These are phyloP conservation scores for Artemisia annua DNA, from an alignment of 129 eudicot species.

Conservation along the genomic window DNA sequence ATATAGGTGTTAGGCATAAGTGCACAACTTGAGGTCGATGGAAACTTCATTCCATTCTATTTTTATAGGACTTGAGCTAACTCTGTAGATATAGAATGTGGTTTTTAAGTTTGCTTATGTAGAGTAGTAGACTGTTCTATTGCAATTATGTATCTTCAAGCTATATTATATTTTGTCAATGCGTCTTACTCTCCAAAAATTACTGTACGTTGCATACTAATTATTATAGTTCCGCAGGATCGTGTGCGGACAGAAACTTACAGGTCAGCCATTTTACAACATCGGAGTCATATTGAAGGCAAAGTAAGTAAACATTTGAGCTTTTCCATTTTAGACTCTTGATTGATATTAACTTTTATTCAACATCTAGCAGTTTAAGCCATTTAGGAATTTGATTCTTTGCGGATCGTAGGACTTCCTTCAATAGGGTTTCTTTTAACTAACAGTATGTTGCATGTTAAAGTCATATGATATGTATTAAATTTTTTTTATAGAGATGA, in stretches of 20 bases:
- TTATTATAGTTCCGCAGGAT: conserved; percentile 54
- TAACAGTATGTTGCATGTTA: no score
- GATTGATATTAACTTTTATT: neutral
- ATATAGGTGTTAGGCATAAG: neutral
- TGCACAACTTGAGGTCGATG: neutral
- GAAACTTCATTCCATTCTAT: neutral
- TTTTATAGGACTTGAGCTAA: neutral
- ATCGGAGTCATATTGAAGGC: conserved; percentile 69
- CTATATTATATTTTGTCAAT: neutral
- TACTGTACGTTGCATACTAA: neutral
- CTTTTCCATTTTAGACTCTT: conserved; percentile 2
- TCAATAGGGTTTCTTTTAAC: no score
- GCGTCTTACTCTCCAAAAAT: conserved; percentile 2
- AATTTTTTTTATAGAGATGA: no score
- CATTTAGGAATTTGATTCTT: no score
- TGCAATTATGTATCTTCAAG: conserved; percentile 13
- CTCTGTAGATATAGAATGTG: conserved; percentile 8
- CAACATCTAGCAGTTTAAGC: no score
- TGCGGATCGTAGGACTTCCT: no score
- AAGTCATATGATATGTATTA: no score
- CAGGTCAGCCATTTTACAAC: conserved; percentile 81
- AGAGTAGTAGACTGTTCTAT: neutral
- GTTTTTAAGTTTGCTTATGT: conserved; percentile 15
- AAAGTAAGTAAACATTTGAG: conserved; percentile 53
- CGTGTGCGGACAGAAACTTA: conserved; percentile 89